A percentile compares a stretch with the other conserved stretches of the same genome.
These are phyloP conservation scores for Suillus bovinus DNA, from an alignment of 768 basidiomycete species.

Conservation along the genomic window DNA sequence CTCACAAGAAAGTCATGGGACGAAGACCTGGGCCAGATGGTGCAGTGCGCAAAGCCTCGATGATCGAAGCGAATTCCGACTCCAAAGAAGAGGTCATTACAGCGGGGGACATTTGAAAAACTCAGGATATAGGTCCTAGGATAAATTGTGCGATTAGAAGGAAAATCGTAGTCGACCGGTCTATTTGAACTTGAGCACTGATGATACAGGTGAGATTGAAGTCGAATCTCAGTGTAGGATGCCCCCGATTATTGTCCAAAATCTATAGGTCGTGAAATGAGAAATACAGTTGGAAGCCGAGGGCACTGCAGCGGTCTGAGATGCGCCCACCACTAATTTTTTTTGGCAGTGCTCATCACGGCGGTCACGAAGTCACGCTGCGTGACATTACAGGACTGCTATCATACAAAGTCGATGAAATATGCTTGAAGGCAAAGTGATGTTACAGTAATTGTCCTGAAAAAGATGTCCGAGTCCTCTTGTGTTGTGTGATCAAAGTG, in stretches of 20 bases:
- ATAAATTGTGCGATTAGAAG: constrained; percentile 7
- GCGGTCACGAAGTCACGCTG: background rate
- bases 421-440: constrained; percentile 2
- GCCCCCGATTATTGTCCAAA: background rate
- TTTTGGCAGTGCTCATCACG: background rate
- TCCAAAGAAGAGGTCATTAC: constrained; percentile 45
- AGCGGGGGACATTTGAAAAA: constrained; percentile 51
- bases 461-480: constrained; percentile 5
- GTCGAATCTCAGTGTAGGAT: constrained; percentile 1
- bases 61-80: constrained; percentile 42
- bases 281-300: background rate
- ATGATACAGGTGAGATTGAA: constrained; percentile 20
- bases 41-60: constrained; percentile 52
- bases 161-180: background rate
- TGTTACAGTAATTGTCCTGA: constrained; percentile 8
- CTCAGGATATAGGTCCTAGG: constrained; percentile 12
- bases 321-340: background rate
- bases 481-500: background rate
- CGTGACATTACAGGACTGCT: background rate
- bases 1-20: constrained; percentile 5
- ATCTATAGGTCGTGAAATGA: constrained; percentile 2
- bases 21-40: constrained; percentile 61
- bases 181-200: constrained; percentile 8
- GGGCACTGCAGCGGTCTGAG: background rate
- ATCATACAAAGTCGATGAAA: background rate